Conservation (phyloP, 2,329 filamentous ascomycete species). For the Conoideocrella luteorostrata region DNA sequence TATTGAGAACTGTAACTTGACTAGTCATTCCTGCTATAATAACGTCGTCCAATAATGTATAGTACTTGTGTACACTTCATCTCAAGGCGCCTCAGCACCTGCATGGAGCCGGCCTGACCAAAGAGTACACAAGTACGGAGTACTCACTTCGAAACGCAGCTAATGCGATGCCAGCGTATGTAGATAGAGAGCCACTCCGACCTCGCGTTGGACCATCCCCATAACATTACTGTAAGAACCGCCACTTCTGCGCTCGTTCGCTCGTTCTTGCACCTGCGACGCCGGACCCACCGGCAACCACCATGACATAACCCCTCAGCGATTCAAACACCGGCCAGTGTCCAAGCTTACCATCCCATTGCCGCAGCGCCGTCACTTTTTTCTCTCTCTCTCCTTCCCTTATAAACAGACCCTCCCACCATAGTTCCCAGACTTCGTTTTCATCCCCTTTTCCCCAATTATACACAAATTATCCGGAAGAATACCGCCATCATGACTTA, state of each 20-base stretch:
- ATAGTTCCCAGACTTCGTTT: slow-evolving; percentile 15
- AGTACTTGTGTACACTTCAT: no score
- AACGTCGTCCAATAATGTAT: no score
- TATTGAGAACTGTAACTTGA: no score
- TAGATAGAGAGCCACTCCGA: no score
- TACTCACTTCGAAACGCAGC: no score
- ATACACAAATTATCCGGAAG: slow-evolving; percentile 11
- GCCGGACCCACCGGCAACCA: slow-evolving; percentile 8
- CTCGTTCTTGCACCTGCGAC: slow-evolving; percentile 3
- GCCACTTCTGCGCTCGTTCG: not conserved
- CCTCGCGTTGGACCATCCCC: no score
- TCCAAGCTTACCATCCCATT: slow-evolving; percentile 4
- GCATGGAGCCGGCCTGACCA: no score
- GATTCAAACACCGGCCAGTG: slow-evolving; percentile 3
- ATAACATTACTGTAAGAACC: no score
- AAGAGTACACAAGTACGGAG: not conserved
- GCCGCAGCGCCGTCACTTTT: slow-evolving; percentile 4
- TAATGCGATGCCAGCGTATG: no score
- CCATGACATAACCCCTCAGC: slow-evolving; percentile 28
- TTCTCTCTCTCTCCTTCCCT: slow-evolving; percentile 19
- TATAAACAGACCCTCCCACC: slow-evolving; percentile 21
- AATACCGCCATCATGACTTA: slow-evolving; percentile 68
- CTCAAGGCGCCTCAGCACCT: no score
- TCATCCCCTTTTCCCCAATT: slow-evolving; percentile 15
- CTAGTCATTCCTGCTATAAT: no score